Evolutionary conservation across 2,329 filamentous ascomycete species (phyloP), one percentile per base, ranked within the genome.

Genomic region (Verticillium nubilum): DNA sequence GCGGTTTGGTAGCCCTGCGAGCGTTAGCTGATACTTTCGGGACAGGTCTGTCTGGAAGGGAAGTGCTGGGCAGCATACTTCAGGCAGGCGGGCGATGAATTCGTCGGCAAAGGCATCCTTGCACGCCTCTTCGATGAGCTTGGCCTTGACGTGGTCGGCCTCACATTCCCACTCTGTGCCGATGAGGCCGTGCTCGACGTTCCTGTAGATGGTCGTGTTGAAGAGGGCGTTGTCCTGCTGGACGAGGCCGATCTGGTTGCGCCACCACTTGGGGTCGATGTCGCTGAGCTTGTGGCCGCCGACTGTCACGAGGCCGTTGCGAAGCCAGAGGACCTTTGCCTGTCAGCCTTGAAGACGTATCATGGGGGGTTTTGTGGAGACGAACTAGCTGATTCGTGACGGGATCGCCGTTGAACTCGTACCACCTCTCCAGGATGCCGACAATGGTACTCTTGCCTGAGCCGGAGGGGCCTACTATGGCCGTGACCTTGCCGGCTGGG

Each of bases 141-240:
- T 67, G 54, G 69, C 66, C 62, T 78, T 79, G 59, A 74, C 70
- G 2, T 71, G 71, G 47, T 77, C 73, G 0, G 74, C 33, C 1
- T 72, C 63, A 19, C 75, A 60, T 56, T 78, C 70, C 68, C 73
- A 75, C 7, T 72, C 19, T 61, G 72, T 65, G 57, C 73, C 66
- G 29, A 72, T 64, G 0, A 83, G 69, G 0, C 81, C 81, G 52
- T 76, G 75, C 0, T 73, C 72, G 4, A 84, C 75, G 59, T 84
- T 84, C 9, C 76, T 72, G 56, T 72, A 75, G 29, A 84, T 81
- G 19, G 80, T 78, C 9, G 80, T 76, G 56, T 81, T 81, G 65
- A 85, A 85, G 0, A 84, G 71, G 56, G 82, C 79, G 0, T 81
- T 80, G 55, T 85, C 81, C 65, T 85, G 82, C 55, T 83, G 80